Percentiles rank a stretch among this genome's conserved stretches.
Evolutionary conservation across 2,329 filamentous ascomycete genomes (phyloP).

Genomic region (Xylariaceae sp.): DNA sequence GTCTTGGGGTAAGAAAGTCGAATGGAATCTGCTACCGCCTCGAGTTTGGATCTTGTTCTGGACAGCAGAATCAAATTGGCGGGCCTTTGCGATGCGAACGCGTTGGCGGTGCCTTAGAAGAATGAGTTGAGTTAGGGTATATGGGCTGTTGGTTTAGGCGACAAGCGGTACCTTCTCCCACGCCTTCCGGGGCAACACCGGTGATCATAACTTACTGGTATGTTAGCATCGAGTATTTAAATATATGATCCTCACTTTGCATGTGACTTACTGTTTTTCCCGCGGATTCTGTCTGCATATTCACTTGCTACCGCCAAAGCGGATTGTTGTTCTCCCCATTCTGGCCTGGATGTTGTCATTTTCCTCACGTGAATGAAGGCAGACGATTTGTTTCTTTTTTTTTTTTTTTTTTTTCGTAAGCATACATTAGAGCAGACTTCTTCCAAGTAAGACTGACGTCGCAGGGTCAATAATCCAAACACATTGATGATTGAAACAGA

Average conservation of each 20-base stretch:
- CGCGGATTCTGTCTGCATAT: constrained; percentile 27
- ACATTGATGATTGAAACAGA: too few species aligned
- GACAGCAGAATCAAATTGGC: constrained; percentile 43
- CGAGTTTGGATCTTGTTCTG: constrained; percentile 42
- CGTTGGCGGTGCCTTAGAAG: constrained; percentile 32
- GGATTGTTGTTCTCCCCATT: constrained; percentile 32
- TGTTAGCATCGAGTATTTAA: constrained; percentile 12
- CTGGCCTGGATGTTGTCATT: constrained; percentile 29
- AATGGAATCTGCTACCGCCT: constrained; percentile 39
- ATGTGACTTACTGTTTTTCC: constrained; percentile 25
- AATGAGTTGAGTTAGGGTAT: too few species aligned
- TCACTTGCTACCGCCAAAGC: constrained; percentile 34
- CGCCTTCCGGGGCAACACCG: constrained; percentile 41
- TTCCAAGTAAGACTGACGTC: too few species aligned
- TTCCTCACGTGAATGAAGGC: neutral
- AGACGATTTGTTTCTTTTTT: neutral
- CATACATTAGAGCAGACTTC: too few species aligned
- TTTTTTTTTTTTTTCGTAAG: too few species aligned
- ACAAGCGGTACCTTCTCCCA: constrained; percentile 33
- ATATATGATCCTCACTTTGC: constrained; percentile 13
- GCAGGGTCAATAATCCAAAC: too few species aligned
- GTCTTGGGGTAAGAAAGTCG: constrained; percentile 33
- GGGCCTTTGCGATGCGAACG: constrained; percentile 44
- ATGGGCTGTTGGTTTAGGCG: too few species aligned
- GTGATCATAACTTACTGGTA: constrained; percentile 38